Percentiles rank a stretch among this genome's conserved stretches.
Conservation (phyloP, 257 asterid species). For the Solanum virginianum region DNA sequence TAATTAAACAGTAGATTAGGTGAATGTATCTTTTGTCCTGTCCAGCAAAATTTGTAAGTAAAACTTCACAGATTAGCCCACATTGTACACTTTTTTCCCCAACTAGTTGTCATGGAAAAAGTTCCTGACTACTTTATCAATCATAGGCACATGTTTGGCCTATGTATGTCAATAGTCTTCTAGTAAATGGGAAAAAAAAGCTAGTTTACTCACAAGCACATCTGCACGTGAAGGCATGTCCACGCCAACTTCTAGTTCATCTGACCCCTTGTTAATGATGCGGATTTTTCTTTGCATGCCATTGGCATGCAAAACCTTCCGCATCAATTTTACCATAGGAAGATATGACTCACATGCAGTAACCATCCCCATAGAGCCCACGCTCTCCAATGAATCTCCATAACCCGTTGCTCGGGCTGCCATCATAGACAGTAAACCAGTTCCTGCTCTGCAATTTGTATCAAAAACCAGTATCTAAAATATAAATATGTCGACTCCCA, state of each 20-base stretch:
- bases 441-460: slow-evolving; percentile 65
- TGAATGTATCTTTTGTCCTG: neutral
- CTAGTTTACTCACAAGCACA: slow-evolving; percentile 56
- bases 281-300: slow-evolving; percentile 51
- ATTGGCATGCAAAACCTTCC: slow-evolving; percentile 62
- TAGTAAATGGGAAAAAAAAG: neutral
- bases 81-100: neutral
- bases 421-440: slow-evolving; percentile 89
- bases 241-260: slow-evolving; percentile 70
- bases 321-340: slow-evolving; percentile 86
- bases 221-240: slow-evolving; percentile 76
- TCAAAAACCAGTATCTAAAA: neutral
- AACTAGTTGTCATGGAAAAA: neutral
- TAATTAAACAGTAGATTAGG: neutral
- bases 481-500: neutral
- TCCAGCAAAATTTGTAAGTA: neutral
- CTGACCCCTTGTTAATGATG: slow-evolving; percentile 78
- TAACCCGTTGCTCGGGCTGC: slow-evolving; percentile 74
- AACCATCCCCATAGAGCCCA: slow-evolving; percentile 44
- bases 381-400: slow-evolving; percentile 13
- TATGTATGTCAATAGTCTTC: neutral
- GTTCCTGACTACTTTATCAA: neutral
- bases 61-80: neutral
- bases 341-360: slow-evolving; percentile 95
- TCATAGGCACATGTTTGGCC: neutral